Base-by-base conservation (phyloP, 2,329 filamentous ascomycete genomes). In the Pyrenochaeta sp. region DNA sequence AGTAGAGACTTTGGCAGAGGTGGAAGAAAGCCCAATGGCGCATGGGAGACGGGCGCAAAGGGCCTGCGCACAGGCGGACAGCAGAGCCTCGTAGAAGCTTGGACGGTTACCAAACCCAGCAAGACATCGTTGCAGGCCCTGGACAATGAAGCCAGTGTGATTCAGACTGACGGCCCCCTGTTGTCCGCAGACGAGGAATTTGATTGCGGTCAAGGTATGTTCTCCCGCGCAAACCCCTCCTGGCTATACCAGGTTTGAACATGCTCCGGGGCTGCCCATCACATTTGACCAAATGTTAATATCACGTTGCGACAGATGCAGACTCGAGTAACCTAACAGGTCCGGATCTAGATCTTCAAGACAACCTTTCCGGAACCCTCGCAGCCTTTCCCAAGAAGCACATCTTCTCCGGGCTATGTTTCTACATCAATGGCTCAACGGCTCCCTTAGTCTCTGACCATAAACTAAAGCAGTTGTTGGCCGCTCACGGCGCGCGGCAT, bases 361-460 rank as follows among this genome's bases (percentile, higher is more conserved):
- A 46, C 14, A 21, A 39, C 18, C 18, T 43, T 7, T 37, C 20
- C 41, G 41, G 46, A 18, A 11, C 50, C 32, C 17, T 37, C 7
- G 35, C 60, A 20, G 55, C 49, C 27, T 47, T 41, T 12, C 42
- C 35, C 12, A 40, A 69, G 32, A 74, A 66, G 40, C 72, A 79
- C 41, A 83, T 96, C 47, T 93, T 97, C 71, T 77, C 84, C 39
- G 85, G 87, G 14, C 82, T 92, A 18, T 87, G 85, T 45, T 84
- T 97, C 65, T 95, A 94, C 77, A 84, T 97, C 75, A 97, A 97
- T 75, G 92, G 92, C 56, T 93, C 90, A 62, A 96, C 92, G 2
- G 84, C 87, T 54, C 92, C 93, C 1, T 75, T 86, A 20, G 84
- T 97, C 57, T 96, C 91, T 12, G 93, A 97, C 74, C 90, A 96